A percentile compares a stretch with the other conserved stretches of the same genome.
These are phyloP conservation scores for Plasmopara viticola DNA, from an alignment of 352 stramenopile genomes.

Conservation along the genomic window DNA sequence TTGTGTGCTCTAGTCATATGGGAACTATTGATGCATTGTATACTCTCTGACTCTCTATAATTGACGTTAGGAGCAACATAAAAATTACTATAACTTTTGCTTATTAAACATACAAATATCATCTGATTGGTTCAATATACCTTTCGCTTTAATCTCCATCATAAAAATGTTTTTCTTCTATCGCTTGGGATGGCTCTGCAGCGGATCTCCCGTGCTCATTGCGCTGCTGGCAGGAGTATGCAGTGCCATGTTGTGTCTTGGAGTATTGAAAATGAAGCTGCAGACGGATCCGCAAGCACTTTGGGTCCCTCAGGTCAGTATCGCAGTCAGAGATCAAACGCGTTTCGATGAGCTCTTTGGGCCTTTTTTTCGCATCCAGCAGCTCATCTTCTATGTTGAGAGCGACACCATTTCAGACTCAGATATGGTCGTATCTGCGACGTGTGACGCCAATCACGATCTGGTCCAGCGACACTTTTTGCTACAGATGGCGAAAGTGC, in stretches of 20 bases:
- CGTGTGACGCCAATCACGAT: slow-evolving; percentile 31
- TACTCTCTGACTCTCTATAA: too few species aligned
- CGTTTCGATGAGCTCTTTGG: slow-evolving; percentile 78
- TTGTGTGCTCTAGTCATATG: too few species aligned
- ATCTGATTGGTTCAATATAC: neutral
- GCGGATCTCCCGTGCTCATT: slow-evolving; percentile 38
- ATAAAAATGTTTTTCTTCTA: slow-evolving; percentile 25
- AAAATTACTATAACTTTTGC: too few species aligned
- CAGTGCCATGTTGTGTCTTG: slow-evolving; percentile 54
- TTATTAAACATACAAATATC: too few species aligned
- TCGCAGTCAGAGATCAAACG: slow-evolving; percentile 53
- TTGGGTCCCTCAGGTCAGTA: slow-evolving; percentile 65
- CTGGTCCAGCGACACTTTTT: slow-evolving; percentile 59
- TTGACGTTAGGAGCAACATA: too few species aligned
- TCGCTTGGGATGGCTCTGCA: slow-evolving; percentile 47
- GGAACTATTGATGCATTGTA: too few species aligned
- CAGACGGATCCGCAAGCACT: slow-evolving; percentile 77
- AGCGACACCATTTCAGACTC: slow-evolving; percentile 11
- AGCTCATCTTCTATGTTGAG: slow-evolving; percentile 79
- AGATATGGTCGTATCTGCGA: slow-evolving; percentile 5
- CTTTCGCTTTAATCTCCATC: slow-evolving; percentile 13
- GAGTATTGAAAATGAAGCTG: slow-evolving; percentile 48
- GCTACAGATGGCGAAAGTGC: slow-evolving; percentile 51
- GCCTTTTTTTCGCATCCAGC: slow-evolving; percentile 82
- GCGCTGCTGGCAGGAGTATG: slow-evolving; percentile 37